Evolutionary conservation across 2,329 filamentous ascomycete genomes (phyloP), one percentile per base, ranked within the genome.

Genomic region (Diaporthe vaccinii): DNA sequence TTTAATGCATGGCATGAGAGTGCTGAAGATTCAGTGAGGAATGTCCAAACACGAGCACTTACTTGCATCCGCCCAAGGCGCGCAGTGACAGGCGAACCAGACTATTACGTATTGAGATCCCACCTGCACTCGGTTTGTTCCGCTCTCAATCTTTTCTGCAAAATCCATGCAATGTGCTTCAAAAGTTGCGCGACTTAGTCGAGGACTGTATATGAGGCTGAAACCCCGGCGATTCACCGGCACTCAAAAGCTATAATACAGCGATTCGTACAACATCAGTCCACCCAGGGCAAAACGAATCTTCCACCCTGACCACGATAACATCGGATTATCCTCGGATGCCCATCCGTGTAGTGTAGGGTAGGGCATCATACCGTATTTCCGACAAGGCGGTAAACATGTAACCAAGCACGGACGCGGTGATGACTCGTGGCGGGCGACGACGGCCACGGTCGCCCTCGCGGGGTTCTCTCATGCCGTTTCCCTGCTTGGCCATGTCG

Each of bases 361-460:
- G 3, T 1, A 41, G n/a, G 17, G 31, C 14, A 68, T n/a, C 46
- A 20, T 20, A 20, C 46, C 46, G 31, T 51, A 39, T 53, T 53
- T 36, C 46, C 62, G 46, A 25, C 62, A 39, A 39, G 15, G 8
- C 62, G 46, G 62, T 53, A 68, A n/a, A 68, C 12, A n/a, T 68
- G 62, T 68, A 36, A 68, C 62, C 44, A 68, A 46, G 62, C 62
- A 68, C 62, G 46, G 62, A 53, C 62, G 25, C 12, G 20, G 49
- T 3, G 62, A 68, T 68, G 62, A 68, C 46, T 68, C 62, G 62
- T 39, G 46, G 28, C 22, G 51, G 8, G 28, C 44, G 36, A 25
- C 22, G 59, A 20, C 31, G 62, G 28, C 20, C 62, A 20, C n/a
- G 46, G 31, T 39, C 62, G 46, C 31, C 46, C 46, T 68, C 22